Evolutionary conservation across 2,329 filamentous ascomycete species (phyloP), one percentile per base, ranked within the genome.

Genomic region (Diaporthe citri): DNA sequence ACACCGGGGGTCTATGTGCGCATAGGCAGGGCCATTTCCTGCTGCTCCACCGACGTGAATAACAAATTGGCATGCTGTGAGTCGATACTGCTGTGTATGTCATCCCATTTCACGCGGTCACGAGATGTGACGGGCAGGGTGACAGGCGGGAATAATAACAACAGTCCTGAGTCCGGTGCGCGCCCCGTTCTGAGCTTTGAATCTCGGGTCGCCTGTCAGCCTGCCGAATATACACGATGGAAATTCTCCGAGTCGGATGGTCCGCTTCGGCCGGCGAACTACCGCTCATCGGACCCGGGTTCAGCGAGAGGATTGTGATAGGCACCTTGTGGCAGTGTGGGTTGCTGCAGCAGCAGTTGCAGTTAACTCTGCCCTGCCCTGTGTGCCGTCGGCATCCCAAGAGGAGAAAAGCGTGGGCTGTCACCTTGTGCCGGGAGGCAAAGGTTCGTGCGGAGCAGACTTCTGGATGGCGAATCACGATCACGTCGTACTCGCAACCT

Each of bases 381-480:
- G 46, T 52, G 22, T 28, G 31, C 31, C 22, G 36, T 34, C 43
- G 43, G 74, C 66, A 31, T 41, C 43, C 62, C 31, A n/a, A 55
- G 13, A 48, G 52, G 51, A 36, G 55, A 56, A 28, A 25, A 20
- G 31, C 70, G 39, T 36, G 51, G 55, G 25, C 41, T 72, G 52
- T 20, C 43, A 43, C 28, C 41, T 36, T 17, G 9, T 56, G 69
- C 25, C 41, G 52, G 10, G 25, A 31, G 6, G 51, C 52, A 59
- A 13, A 36, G 31, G n/a, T n/a, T 69, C 15, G 62, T 28, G 55
- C 62, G 52, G 52, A 56, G 28, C 31, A 36, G 22, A 56, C 52
- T 72, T 62, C 43, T 72, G 48, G n/a, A 41, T 39, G 28, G 51
- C 74, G 70, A 70, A 73, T 74, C 71, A 71, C 34, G 56, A 71